These are phyloP conservation scores for Penicillium sp. DNA, from an alignment of 2,329 filamentous ascomycete genomes.

Conservation along the genomic window DNA sequence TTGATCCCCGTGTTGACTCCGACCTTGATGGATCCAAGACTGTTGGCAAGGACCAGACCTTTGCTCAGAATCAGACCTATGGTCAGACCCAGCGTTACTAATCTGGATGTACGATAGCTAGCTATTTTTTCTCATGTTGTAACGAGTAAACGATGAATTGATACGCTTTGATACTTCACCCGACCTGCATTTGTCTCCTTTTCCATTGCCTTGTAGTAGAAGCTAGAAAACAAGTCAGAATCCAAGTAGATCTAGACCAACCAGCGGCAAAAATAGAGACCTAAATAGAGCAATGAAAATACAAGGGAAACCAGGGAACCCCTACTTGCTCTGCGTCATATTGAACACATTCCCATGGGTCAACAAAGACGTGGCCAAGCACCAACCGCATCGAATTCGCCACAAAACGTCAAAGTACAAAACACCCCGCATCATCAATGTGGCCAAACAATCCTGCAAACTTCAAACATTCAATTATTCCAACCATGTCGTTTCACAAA, in stretches of 20 bases:
- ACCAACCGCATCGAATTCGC: not conserved
- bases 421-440: not conserved
- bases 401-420: not conserved
- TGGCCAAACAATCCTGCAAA: not conserved
- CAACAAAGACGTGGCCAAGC: not conserved
- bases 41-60: constrained; percentile 7
- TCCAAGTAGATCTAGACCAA: no score
- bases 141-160: constrained; percentile 1
- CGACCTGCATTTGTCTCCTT: not conserved
- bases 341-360: not conserved
- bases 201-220: not conserved
- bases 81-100: not conserved
- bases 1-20: constrained; percentile 28
- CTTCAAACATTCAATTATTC: not conserved
- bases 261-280: not conserved
- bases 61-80: not conserved
- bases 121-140: not conserved
- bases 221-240: not conserved
- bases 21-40: constrained; percentile 21
- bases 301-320: not conserved
- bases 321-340: not conserved
- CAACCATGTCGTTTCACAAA: constrained; percentile 20
- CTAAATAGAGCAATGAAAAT: not conserved
- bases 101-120: not conserved
- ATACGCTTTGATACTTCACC: not conserved